Conservation (phyloP, 257 asterid genomes). For the Leptodermis oblonga region DNA sequence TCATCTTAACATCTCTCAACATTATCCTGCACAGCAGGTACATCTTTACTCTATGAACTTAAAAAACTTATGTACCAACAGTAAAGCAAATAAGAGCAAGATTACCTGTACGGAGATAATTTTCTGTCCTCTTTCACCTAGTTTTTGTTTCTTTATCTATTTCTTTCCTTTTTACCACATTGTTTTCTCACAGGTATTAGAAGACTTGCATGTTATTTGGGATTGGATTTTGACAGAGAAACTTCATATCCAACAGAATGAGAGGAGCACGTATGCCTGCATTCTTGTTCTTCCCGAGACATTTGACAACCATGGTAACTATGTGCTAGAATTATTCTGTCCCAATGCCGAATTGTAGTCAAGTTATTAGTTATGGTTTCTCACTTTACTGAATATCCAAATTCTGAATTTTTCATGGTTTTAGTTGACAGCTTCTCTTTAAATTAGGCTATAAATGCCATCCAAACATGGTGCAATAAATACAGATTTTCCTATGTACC, state of each 20-base stretch:
- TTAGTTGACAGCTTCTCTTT: background rate
- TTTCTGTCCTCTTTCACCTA: background rate
- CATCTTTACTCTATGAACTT: background rate
- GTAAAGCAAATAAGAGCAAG: background rate
- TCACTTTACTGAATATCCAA: background rate
- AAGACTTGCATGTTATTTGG: constrained; percentile 88
- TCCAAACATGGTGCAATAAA: background rate
- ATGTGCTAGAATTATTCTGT: constrained; percentile 1
- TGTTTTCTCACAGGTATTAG: constrained; percentile 56
- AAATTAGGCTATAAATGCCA: background rate
- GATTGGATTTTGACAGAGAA: constrained; percentile 85
- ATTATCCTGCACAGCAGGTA: constrained; percentile 94
- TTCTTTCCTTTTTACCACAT: background rate
- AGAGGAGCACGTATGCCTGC: constrained; percentile 73
- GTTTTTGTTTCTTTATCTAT: background rate
- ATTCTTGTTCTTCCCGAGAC: constrained; percentile 91
- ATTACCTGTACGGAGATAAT: background rate
- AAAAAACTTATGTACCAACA: background rate
- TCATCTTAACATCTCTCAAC: constrained; percentile 78
- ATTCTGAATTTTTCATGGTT: background rate
- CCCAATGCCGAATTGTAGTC: background rate
- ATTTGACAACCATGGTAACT: constrained; percentile 82
- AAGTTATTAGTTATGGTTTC: background rate
- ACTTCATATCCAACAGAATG: constrained; percentile 53
- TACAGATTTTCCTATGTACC: background rate